Percentiles rank a stretch among this genome's conserved stretches.
phyloP scores from a whole-genome alignment of 495 filamentous ascomycete genomes.

The Penicillium subrubescens region DNA sequence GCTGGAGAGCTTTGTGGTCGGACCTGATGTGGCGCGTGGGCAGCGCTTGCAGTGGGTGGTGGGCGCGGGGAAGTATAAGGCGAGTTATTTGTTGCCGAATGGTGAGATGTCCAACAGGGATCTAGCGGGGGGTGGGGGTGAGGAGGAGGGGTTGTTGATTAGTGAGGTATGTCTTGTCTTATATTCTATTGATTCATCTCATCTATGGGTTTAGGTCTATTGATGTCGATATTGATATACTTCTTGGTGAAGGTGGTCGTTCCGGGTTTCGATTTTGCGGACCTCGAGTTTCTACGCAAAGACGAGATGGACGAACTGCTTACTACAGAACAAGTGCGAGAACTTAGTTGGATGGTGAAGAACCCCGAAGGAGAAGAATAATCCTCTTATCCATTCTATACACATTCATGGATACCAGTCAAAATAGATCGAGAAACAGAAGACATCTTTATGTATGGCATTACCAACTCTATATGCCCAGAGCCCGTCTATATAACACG shows the following conservation, averaged over 20 bases:
- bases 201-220: background rate
- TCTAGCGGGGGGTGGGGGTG: slow-evolving; percentile 20
- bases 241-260: slow-evolving; percentile 51
- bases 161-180: background rate
- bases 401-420: background rate
- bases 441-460: slow-evolving; percentile 4
- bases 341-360: slow-evolving; percentile 52
- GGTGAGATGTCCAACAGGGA: slow-evolving; percentile 36
- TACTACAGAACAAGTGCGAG: slow-evolving; percentile 43
- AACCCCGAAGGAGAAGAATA: background rate
- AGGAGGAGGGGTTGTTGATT: background rate
- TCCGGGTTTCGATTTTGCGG: slow-evolving; percentile 65
- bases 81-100: slow-evolving; percentile 49
- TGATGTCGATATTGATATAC: background rate
- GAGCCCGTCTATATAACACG: background rate
- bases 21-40: slow-evolving; percentile 53
- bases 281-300: slow-evolving; percentile 61
- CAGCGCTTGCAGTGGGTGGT: slow-evolving; percentile 71
- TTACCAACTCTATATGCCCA: background rate
- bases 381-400: too few species aligned
- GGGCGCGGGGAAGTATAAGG: slow-evolving; percentile 65
- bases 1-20: slow-evolving; percentile 65
- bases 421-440: background rate
- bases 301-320: slow-evolving; percentile 51
- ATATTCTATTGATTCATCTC: background rate